Evolutionary conservation across 1,284 basidiomycete species (phyloP), one percentile per base, ranked within the genome.

Genomic region (Pseudozyma sp.): DNA sequence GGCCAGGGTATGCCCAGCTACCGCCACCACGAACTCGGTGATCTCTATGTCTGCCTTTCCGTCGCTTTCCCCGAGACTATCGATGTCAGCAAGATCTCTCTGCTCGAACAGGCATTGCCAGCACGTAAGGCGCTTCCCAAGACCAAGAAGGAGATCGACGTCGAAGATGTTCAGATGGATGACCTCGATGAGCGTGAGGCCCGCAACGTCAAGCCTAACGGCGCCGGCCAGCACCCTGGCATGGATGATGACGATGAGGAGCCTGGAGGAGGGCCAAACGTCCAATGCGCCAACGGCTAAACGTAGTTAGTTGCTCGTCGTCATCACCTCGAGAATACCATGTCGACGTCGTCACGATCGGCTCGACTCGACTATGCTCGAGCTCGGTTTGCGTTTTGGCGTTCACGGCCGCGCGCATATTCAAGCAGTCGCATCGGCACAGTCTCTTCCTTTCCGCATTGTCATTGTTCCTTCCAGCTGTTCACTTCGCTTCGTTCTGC

Each of bases 1-100:
- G 92, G 92, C 9, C 95, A 98, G 87, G 97, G 97, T 76, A 99
- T 99, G 97, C 97, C 96, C 42, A 97, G 96, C 65, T 93, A 92
- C 86, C 91, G 97, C 76, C 95, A 98, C 87, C 97, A 99, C 87
- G 95, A 99, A 85, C 89, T 91, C 52, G 97, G 97, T 47, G 95
- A 99, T 86, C 89, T 99, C 74, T 95, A 92, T 85, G 89, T 99
- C 86, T 92, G 92, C 83, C 87, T 99, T 79, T 89, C 88, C 77
- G 93, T 99, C 83, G 89, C 89, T 70, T 99, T 99, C 91, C 97
- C 97, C 62, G 92, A 95, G 39, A 84, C 87, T 56, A 90, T 99
- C 85, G 89, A 92, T 66, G 87, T 90, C 36, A 87, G 88, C 42
- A 87, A 88, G 51, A 91, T 95, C 79, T 88, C 89, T 21, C 86